Conservation (phyloP, 2,329 filamentous ascomycete species). For the Stachybotrys chlorohalonatus region DNA sequence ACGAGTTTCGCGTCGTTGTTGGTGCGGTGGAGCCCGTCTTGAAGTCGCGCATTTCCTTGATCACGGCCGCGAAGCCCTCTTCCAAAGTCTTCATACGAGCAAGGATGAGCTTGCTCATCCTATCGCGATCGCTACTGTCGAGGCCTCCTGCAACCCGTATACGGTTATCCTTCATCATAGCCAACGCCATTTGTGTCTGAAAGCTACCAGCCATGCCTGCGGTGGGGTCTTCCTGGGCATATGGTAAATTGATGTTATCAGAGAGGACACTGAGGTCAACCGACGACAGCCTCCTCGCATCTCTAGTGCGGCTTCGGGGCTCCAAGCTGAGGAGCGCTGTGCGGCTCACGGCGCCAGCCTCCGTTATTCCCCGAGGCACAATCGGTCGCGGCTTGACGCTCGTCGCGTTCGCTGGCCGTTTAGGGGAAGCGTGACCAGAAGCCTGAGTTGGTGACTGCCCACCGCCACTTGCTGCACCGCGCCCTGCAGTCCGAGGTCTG, state of each 20-base stretch:
- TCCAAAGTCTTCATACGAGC: slow-evolving; percentile 90
- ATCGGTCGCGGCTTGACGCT: slow-evolving; percentile 49
- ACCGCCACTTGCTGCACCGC: slow-evolving; percentile 11
- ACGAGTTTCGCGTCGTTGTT: slow-evolving; percentile 43
- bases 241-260: slow-evolving; percentile 52
- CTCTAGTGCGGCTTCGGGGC: slow-evolving; percentile 28
- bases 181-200: slow-evolving; percentile 71
- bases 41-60: slow-evolving; percentile 65
- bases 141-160: slow-evolving; percentile 33
- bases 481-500: slow-evolving; percentile 28
- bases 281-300: slow-evolving; percentile 44
- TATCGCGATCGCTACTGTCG: slow-evolving; percentile 43
- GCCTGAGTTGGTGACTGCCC: slow-evolving; percentile 26
- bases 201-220: slow-evolving; percentile 65
- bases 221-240: slow-evolving; percentile 49
- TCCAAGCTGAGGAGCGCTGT: slow-evolving; percentile 44
- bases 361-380: slow-evolving; percentile 27
- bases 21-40: slow-evolving; percentile 37
- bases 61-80: slow-evolving; percentile 81
- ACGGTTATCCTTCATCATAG: slow-evolving; percentile 48
- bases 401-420: slow-evolving; percentile 30
- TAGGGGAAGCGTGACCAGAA: slow-evolving; percentile 36
- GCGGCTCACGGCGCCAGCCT: slow-evolving; percentile 24
- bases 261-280: slow-evolving; percentile 67
- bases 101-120: slow-evolving; percentile 73